Conservation (phyloP, 164 flowering plant species). For the Stephania japonica region DNA sequence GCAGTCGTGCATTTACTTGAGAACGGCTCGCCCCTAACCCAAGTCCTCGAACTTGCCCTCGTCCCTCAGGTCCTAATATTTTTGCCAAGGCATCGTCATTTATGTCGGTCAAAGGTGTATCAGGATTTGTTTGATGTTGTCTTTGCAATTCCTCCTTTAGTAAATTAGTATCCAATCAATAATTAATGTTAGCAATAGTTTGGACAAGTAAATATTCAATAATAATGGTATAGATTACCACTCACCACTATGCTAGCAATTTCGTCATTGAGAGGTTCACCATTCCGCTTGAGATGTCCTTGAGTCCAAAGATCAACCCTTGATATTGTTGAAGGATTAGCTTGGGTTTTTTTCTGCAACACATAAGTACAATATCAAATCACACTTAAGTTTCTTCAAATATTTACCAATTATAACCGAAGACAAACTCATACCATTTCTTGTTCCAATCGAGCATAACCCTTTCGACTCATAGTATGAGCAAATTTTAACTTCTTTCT, state of each 20-base stretch:
- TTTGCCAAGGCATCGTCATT: neutral
- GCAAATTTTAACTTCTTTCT: neutral
- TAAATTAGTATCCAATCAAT: neutral
- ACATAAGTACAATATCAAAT: neutral
- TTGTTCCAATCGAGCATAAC: neutral
- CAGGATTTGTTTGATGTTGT: neutral
- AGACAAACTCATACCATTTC: neutral
- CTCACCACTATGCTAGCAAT: neutral
- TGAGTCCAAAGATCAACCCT: constrained; percentile 1
- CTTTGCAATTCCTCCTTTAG: neutral
- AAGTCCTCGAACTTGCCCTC: neutral
- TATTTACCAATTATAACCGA: neutral
- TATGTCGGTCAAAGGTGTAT: neutral
- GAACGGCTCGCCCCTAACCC: neutral
- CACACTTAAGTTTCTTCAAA: neutral
- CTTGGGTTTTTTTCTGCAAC: neutral
- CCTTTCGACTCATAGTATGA: neutral
- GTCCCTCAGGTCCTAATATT: neutral
- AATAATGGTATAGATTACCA: neutral
- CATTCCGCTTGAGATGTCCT: neutral
- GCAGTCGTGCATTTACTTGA: neutral
- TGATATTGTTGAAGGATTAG: neutral
- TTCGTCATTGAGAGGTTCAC: neutral
- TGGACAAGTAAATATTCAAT: neutral
- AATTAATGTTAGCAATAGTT: neutral